Conservation (phyloP, 2,329 filamentous ascomycete genomes). For the Davidsoniella eucalypti region DNA sequence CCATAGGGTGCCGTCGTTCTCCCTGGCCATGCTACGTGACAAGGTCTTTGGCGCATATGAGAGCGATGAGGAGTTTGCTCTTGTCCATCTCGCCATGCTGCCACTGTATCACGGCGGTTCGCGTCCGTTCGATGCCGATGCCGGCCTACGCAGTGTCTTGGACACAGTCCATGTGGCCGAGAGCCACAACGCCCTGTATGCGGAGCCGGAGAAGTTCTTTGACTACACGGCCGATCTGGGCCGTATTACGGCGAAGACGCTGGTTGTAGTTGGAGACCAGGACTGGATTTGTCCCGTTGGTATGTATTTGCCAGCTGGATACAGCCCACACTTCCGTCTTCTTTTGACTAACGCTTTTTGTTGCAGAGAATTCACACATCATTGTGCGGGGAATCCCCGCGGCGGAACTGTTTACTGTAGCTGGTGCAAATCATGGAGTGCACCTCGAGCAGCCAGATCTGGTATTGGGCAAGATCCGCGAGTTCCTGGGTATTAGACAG, state of each 20-base stretch:
- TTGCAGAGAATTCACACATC: not conserved
- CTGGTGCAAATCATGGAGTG: conserved; percentile 22
- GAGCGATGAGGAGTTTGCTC: conserved; percentile 23
- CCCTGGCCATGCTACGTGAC: conserved; percentile 21
- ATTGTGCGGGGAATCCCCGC: conserved; percentile 15
- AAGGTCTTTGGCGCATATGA: conserved; percentile 24
- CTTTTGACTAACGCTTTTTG: not conserved
- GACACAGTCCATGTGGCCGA: conserved; percentile 21
- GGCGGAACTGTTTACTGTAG: conserved; percentile 18
- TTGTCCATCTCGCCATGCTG: conserved; percentile 23
- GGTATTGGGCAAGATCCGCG: conserved; percentile 17
- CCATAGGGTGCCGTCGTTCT: conserved; percentile 21
- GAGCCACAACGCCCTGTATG: conserved; percentile 23
- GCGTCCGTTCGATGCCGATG: conserved; percentile 21
- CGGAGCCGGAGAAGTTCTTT: conserved; percentile 22
- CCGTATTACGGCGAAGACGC: conserved; percentile 20
- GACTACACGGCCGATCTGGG: conserved; percentile 20
- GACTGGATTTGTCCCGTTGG: conserved; percentile 26
- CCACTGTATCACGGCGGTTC: conserved; percentile 19
- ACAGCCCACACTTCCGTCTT: not conserved
- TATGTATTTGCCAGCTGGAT: conserved; percentile 17
- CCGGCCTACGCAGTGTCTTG: conserved; percentile 18
- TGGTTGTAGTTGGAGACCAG: conserved; percentile 22
- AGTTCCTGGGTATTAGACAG: conserved; percentile 5
- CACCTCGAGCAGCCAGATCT: conserved; percentile 21